Conservation (phyloP, 768 basidiomycete genomes). For the Paxillus rubicundulus region DNA sequence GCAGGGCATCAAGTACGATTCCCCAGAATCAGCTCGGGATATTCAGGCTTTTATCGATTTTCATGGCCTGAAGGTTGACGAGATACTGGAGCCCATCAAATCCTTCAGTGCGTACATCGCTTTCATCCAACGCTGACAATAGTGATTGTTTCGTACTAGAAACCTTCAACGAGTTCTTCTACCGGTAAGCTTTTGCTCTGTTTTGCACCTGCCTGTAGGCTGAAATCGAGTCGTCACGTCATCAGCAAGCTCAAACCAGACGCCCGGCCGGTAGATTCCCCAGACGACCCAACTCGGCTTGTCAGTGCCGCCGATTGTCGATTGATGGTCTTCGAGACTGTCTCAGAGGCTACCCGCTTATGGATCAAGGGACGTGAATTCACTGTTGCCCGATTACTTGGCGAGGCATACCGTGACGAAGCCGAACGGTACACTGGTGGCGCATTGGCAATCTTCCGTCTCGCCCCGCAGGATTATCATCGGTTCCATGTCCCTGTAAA, state of each 20-base stretch:
- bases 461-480: conserved; percentile 95
- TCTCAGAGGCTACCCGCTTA: conserved; percentile 78
- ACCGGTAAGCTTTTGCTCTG: conserved; percentile 43
- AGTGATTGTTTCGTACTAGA: conserved; percentile 39
- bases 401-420: conserved; percentile 69
- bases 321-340: conserved; percentile 90
- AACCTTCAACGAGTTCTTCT: conserved; percentile 94
- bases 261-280: conserved; percentile 72
- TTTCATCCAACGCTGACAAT: conserved; percentile 2
- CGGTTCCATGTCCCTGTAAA: conserved; percentile 89
- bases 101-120: conserved; percentile 66
- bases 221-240: neutral
- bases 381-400: conserved; percentile 73
- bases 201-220: neutral
- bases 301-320: conserved; percentile 95
- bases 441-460: conserved; percentile 82
- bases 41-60: conserved; percentile 89
- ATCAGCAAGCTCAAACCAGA: conserved; percentile 79
- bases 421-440: conserved; percentile 76
- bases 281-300: conserved; percentile 71
- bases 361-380: conserved; percentile 99
- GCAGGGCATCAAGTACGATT: conserved; percentile 91
- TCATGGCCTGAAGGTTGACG: conserved; percentile 78
- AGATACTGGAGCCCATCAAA: conserved; percentile 78
- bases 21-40: conserved; percentile 76